phyloP scores from a whole-genome alignment of 306 rosid genomes.

The Sesbania bispinosa region DNA sequence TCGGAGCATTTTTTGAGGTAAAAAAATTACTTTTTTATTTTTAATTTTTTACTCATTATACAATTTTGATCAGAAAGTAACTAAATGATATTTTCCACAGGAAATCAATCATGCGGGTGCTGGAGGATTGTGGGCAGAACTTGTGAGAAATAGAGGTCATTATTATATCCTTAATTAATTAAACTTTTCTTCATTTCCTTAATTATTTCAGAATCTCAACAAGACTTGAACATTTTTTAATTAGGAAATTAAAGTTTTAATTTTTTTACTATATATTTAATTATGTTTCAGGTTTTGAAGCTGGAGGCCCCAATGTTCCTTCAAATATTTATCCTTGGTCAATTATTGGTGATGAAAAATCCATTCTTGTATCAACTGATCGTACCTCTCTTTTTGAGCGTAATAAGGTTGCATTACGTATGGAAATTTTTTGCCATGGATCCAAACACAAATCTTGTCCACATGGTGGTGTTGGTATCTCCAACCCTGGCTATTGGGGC shows the following conservation, averaged over 20 bases:
- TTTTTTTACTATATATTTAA: no score
- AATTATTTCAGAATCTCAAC: not conserved
- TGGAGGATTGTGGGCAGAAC: slow-evolving; percentile 83
- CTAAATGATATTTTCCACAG: slow-evolving; percentile 28
- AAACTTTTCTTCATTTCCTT: not conserved
- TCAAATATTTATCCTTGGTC: slow-evolving; percentile 73
- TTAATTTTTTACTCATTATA: no score
- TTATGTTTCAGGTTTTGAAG: slow-evolving; percentile 72
- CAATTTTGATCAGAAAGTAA: no score
- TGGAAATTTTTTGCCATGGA: slow-evolving; percentile 69
- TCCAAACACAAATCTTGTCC: slow-evolving; percentile 62
- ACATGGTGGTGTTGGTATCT: slow-evolving; percentile 64
- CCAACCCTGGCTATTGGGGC: slow-evolving; percentile 86
- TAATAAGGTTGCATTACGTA: slow-evolving; percentile 55
- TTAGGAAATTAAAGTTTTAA: no score
- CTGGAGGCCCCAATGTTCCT: slow-evolving; percentile 59
- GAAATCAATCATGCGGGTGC: slow-evolving; percentile 90
- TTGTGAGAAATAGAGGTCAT: slow-evolving; percentile 66
- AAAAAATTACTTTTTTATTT: no score
- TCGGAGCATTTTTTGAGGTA: slow-evolving; percentile 60
- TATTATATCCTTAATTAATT: no score
- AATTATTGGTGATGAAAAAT: slow-evolving; percentile 56
- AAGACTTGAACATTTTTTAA: no score
- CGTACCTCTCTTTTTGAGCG: slow-evolving; percentile 59
- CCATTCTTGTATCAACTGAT: slow-evolving; percentile 53